These are phyloP conservation scores for Fusarium cicatricum DNA, from an alignment of 2,329 filamentous ascomycete species.

Conservation along the genomic window DNA sequence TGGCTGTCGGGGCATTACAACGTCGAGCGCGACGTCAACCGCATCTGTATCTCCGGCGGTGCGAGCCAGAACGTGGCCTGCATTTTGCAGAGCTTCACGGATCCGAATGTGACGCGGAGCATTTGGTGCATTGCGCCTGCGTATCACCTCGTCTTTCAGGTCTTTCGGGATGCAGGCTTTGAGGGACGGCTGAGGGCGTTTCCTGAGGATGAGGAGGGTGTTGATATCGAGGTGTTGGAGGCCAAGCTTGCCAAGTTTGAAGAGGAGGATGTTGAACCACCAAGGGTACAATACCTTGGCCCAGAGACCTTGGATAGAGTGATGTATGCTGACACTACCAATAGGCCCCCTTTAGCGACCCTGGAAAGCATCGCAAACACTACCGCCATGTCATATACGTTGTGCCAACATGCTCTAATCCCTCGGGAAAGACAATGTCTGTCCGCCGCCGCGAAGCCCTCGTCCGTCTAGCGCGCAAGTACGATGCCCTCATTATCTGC, in stretches of 20 bases:
- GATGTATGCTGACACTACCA: conserved; percentile 3
- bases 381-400: conserved; percentile 90
- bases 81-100: conserved; percentile 80
- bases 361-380: conserved; percentile 72
- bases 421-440: conserved; percentile 84
- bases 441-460: conserved; percentile 71
- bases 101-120: conserved; percentile 75
- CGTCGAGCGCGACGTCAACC: conserved; percentile 54
- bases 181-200: conserved; percentile 70
- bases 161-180: conserved; percentile 85
- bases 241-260: conserved; percentile 44
- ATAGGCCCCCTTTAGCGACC: conserved; percentile 60
- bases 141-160: conserved; percentile 85
- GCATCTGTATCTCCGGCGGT: conserved; percentile 84
- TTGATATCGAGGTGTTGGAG: conserved; percentile 68
- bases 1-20: conserved; percentile 75
- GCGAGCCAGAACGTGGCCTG: conserved; percentile 84
- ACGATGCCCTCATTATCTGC: conserved; percentile 82
- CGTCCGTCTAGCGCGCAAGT: conserved; percentile 77
- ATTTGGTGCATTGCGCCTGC: conserved; percentile 85
- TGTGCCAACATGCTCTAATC: conserved; percentile 90
- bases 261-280: conserved; percentile 14
- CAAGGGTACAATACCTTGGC: conserved; percentile 8
- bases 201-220: conserved; percentile 79
- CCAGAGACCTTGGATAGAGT: not conserved